Evolutionary conservation across 2,329 filamentous ascomycete species (phyloP).

Genomic region (Penicillium sp.): DNA sequence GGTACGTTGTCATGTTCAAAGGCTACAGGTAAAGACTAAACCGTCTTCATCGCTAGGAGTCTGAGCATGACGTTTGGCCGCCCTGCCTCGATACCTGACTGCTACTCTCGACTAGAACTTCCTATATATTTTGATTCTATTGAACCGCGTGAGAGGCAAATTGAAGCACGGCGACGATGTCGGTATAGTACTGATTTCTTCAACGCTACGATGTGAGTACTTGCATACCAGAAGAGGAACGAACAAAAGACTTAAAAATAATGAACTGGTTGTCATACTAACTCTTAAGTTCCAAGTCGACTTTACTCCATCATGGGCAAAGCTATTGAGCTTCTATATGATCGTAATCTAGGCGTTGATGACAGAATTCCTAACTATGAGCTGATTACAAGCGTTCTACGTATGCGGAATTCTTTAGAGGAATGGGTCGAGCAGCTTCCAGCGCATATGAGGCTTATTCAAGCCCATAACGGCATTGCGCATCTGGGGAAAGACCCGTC

Average conservation of each 20-base stretch:
- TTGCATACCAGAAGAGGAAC: background rate
- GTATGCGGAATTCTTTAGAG: background rate
- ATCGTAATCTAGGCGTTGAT: conserved; percentile 39
- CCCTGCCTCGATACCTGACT: conserved; percentile 44
- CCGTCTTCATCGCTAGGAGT: conserved; percentile 27
- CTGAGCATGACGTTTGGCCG: conserved; percentile 52
- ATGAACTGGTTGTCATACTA: background rate
- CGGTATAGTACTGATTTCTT: conserved; percentile 17
- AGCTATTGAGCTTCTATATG: conserved; percentile 39
- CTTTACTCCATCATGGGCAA: conserved; percentile 19
- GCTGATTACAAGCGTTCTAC: background rate
- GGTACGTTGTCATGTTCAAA: conserved; percentile 25
- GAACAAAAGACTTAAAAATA: background rate
- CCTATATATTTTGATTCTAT: conserved; percentile 18
- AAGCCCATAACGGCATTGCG: background rate
- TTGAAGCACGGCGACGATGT: conserved; percentile 11
- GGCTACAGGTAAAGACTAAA: background rate
- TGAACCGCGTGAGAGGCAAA: background rate
- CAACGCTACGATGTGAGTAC: conserved; percentile 23
- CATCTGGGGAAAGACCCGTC: background rate
- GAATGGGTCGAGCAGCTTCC: conserved; percentile 1
- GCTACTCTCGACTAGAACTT: conserved; percentile 39
- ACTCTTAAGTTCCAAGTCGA: background rate
- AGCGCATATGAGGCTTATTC: background rate
- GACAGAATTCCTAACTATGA: conserved; percentile 2